Conservation (phyloP, 164 flowering plant species). For the Sedum album region DNA sequence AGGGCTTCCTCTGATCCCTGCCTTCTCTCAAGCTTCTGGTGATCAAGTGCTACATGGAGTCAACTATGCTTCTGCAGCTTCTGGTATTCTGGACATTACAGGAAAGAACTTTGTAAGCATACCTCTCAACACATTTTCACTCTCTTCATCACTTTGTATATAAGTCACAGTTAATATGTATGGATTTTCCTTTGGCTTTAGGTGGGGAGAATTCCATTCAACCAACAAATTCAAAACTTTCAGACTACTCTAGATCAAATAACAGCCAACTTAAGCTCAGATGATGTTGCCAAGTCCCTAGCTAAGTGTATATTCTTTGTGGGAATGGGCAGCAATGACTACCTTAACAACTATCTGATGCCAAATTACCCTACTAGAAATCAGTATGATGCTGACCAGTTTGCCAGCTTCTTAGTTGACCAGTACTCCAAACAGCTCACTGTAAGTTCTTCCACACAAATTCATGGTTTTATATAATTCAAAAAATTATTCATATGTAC, state of each 20-base stretch:
- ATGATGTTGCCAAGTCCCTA: neutral
- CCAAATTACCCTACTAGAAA: conserved; percentile 62
- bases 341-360: conserved; percentile 69
- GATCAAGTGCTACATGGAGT: conserved; percentile 60
- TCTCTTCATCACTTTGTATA: neutral
- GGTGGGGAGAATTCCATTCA: conserved; percentile 84
- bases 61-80: conserved; percentile 94
- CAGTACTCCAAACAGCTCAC: conserved; percentile 53
- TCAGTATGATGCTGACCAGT: conserved; percentile 61
- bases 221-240: conserved; percentile 72
- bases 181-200: conserved; percentile 12
- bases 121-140: neutral
- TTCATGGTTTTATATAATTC: too few species aligned
- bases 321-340: conserved; percentile 29
- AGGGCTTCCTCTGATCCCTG: conserved; percentile 63
- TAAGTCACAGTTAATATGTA: neutral
- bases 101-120: conserved; percentile 85
- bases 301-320: conserved; percentile 23
- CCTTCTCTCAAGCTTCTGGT: conserved; percentile 45
- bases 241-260: conserved; percentile 65
- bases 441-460: too few species aligned
- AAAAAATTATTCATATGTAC: too few species aligned
- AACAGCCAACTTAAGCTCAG: conserved; percentile 38
- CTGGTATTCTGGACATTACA: conserved; percentile 83
- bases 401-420: conserved; percentile 51